A percentile compares a stretch with the other conserved stretches of the same genome.
phyloP scores from a whole-genome alignment of 139 green algal species.

The Chlorella sp. region DNA sequence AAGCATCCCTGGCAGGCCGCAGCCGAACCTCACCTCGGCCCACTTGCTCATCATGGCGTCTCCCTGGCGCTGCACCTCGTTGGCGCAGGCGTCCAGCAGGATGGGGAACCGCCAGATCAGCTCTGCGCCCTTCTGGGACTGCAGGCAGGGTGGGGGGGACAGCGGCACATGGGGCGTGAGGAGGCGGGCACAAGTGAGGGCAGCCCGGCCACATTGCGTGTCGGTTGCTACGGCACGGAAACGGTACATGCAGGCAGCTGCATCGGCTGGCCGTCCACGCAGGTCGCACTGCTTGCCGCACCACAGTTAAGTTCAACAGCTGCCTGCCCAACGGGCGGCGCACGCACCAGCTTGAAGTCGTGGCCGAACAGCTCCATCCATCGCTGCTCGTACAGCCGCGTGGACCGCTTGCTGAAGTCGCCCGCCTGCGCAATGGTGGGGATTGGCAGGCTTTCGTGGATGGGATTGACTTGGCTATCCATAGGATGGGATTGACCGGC shows the following conservation, averaged over 20 bases:
- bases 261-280: too few relatives aligned
- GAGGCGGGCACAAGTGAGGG: not conserved
- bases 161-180: not conserved
- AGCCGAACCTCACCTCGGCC: slow-evolving; percentile 72
- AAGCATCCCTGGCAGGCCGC: too few relatives aligned
- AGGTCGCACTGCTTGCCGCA: too few relatives aligned
- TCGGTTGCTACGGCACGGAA: too few relatives aligned
- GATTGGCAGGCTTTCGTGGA: too few relatives aligned
- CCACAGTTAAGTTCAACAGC: too few relatives aligned
- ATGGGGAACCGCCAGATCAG: slow-evolving; percentile 71
- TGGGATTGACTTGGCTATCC: too few relatives aligned
- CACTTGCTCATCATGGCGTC: slow-evolving; percentile 88
- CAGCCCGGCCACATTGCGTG: not conserved
- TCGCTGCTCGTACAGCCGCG: slow-evolving; percentile 65
- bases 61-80: slow-evolving; percentile 81
- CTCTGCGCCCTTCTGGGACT: slow-evolving; percentile 59
- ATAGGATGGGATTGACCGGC: too few relatives aligned
- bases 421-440: too few relatives aligned
- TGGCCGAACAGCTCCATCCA: slow-evolving; percentile 81
- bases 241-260: too few relatives aligned
- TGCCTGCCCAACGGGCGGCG: too few relatives aligned
- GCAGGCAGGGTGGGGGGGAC: slow-evolving; percentile 4
- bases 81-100: slow-evolving; percentile 86
- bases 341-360: slow-evolving; percentile 79
- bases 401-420: slow-evolving; percentile 71